phyloP scores from a whole-genome alignment of 805 yeast species.

The Candida gorgasii region DNA sequence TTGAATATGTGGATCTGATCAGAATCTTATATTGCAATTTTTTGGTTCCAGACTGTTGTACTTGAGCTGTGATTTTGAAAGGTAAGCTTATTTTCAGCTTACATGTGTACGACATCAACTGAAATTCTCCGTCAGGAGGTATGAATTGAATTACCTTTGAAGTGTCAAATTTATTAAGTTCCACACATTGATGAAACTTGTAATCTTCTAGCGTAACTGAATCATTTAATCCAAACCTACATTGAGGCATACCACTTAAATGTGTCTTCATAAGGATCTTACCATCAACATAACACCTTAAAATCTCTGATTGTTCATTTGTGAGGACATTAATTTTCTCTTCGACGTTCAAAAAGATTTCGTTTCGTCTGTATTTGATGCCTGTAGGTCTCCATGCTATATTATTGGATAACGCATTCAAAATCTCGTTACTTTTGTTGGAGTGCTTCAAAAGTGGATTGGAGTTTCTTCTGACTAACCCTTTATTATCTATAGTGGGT shows the following conservation, averaged over 20 bases:
- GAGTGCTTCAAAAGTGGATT: conserved; percentile 11
- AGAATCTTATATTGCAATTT: conserved; percentile 58
- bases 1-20: conserved; percentile 60
- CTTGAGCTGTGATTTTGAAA: conserved; percentile 60
- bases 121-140: conserved; percentile 89
- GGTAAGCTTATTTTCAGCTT: conserved; percentile 62
- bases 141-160: conserved; percentile 66
- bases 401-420: conserved; percentile 4
- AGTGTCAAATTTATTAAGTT: conserved; percentile 63
- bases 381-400: conserved; percentile 18
- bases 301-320: conserved; percentile 60
- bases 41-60: conserved; percentile 44
- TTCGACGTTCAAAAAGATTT: conserved; percentile 70
- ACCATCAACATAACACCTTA: conserved; percentile 78
- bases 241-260: conserved; percentile 78
- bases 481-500: conserved; percentile 8
- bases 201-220: conserved; percentile 66
- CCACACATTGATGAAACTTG: conserved; percentile 86
- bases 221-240: conserved; percentile 70
- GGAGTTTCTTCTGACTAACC: conserved; percentile 12
- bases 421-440: conserved; percentile 13
- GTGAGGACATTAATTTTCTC: conserved; percentile 75
- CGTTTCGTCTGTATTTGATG: conserved; percentile 69
- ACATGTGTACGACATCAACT: conserved; percentile 68
- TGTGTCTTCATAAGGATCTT: conserved; percentile 67